phyloP scores from a whole-genome alignment of 164 flowering plant genomes.

The Vitis labrusca region DNA sequence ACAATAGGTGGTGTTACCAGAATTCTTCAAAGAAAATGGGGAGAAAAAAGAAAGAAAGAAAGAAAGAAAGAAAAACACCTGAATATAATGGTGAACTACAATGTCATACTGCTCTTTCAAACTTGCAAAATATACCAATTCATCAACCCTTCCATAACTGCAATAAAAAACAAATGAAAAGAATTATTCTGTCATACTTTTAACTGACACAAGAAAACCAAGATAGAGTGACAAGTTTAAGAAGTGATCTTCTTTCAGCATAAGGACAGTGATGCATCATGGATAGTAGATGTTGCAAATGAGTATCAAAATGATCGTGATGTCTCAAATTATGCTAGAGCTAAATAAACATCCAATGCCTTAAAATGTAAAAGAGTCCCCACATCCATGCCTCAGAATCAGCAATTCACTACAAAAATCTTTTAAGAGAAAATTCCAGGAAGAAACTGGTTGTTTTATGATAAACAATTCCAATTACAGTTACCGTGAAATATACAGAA shows the following conservation, averaged over 20 bases:
- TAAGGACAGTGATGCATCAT: neutral
- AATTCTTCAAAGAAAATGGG: neutral
- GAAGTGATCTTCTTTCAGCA: neutral
- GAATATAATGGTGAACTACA: constrained; percentile 93
- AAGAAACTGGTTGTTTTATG: too few species aligned
- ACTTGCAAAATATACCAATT: constrained; percentile 90
- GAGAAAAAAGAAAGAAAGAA: neutral
- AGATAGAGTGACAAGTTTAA: neutral
- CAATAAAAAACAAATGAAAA: constrained; percentile 19
- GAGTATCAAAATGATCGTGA: neutral
- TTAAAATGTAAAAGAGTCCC: neutral
- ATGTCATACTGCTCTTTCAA: constrained; percentile 93
- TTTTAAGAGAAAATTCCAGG: too few species aligned
- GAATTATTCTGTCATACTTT: neutral
- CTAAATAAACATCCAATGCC: neutral
- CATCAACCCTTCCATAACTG: constrained; percentile 98
- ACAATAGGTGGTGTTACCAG: too few species aligned
- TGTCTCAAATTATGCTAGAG: neutral
- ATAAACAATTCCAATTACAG: too few species aligned
- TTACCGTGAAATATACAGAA: too few species aligned
- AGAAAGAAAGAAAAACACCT: constrained; percentile 46
- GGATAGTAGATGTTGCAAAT: neutral
- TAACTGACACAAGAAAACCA: neutral
- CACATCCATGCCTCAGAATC: neutral
- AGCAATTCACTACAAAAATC: neutral